phyloP scores from a whole-genome alignment of 345 rosid genomes.

The Anastatica hierochuntica region DNA sequence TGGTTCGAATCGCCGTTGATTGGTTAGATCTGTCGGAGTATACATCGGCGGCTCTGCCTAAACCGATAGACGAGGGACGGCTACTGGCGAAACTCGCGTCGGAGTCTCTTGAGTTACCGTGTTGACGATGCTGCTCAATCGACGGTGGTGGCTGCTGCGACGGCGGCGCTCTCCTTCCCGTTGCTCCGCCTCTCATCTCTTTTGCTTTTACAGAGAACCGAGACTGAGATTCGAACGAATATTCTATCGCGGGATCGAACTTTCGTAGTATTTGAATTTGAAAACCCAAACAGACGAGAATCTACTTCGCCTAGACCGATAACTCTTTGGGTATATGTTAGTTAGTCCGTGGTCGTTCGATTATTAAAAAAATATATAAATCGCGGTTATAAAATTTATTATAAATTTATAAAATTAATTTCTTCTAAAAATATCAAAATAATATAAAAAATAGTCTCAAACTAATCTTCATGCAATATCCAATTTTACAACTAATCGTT shows the following conservation, averaged over 20 bases:
- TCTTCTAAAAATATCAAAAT: too few relatives aligned
- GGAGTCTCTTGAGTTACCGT: constrained; percentile 53
- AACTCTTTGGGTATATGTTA: too few relatives aligned
- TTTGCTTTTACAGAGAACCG: background rate
- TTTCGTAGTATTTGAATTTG: constrained; percentile 13
- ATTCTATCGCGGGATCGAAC: background rate
- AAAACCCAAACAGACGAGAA: too few relatives aligned
- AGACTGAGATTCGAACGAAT: background rate
- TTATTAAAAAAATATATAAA: too few relatives aligned
- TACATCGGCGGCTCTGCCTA: constrained; percentile 42
- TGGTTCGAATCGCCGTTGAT: constrained; percentile 38
- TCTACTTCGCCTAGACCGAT: too few relatives aligned
- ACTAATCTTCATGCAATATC: too few relatives aligned
- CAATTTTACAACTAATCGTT: too few relatives aligned
- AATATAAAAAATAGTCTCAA: too few relatives aligned
- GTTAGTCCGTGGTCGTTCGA: too few relatives aligned
- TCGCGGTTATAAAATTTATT: too few relatives aligned
- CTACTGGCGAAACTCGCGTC: constrained; percentile 90
- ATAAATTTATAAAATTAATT: too few relatives aligned
- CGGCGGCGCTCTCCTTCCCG: constrained; percentile 18
- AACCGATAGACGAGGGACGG: constrained; percentile 66
- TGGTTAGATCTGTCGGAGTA: constrained; percentile 52
- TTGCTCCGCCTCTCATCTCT: constrained; percentile 33
- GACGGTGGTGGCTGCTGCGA: constrained; percentile 14
- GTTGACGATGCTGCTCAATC: constrained; percentile 21